Evolutionary conservation across 768 basidiomycete genomes (phyloP).

Genomic region (Pisolithus marmoratus): DNA sequence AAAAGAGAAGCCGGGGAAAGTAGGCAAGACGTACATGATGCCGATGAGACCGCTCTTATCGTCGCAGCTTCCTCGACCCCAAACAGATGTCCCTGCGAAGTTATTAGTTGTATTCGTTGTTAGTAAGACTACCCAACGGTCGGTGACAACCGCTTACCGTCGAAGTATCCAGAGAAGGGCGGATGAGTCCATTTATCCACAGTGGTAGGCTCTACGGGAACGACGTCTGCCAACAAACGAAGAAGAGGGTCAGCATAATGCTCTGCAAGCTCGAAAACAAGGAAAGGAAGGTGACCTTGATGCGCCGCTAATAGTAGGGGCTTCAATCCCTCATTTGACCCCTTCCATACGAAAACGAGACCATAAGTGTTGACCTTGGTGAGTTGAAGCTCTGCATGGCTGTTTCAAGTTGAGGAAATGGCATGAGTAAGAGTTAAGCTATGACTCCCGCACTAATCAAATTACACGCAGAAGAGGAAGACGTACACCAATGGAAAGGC

Average conservation of each 20-base stretch:
- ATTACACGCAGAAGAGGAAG: neutral
- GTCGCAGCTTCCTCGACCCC: conserved; percentile 47
- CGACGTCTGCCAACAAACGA: conserved; percentile 44
- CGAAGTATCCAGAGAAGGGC: conserved; percentile 58
- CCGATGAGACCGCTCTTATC: conserved; percentile 68
- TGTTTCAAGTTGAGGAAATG: conserved; percentile 11
- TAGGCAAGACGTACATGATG: conserved; percentile 39
- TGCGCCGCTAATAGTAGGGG: conserved; percentile 53
- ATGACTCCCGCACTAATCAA: neutral
- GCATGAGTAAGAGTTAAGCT: neutral
- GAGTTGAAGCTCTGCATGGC: conserved; percentile 45
- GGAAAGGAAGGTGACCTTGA: conserved; percentile 36
- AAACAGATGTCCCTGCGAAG: conserved; percentile 32
- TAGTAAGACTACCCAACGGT: neutral
- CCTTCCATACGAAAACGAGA: conserved; percentile 54
- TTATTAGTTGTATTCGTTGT: neutral
- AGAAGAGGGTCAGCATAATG: neutral
- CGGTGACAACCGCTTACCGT: conserved; percentile 31
- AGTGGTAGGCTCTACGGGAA: conserved; percentile 56
- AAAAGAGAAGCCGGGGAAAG: neutral
- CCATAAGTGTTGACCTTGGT: conserved; percentile 61
- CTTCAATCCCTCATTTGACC: conserved; percentile 42
- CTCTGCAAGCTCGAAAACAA: no score
- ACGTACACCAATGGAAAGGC: conserved; percentile 60
- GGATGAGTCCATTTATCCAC: conserved; percentile 53